Base-by-base conservation (phyloP, 148 eudicot species). In the Cornus kousa region DNA sequence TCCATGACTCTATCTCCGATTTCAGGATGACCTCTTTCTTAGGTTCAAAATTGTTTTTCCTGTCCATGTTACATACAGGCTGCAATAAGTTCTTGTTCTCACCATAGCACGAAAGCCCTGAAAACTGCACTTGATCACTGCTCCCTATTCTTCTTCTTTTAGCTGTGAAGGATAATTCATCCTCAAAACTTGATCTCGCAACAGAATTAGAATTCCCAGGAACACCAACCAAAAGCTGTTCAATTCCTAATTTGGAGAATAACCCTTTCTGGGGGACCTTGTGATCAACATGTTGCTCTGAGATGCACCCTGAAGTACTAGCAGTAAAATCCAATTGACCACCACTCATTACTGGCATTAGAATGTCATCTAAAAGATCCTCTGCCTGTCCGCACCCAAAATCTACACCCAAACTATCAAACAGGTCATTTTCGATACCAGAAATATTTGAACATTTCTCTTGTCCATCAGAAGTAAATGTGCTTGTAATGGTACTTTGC, bases 211-310 rank as follows among this genome's bases (percentile, higher is more conserved):
- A 77, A 75, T 71, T 81, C 65, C 88, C 72, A 12, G 79, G 37
- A 31, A 66, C 80, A 76, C 82, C 80, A 32, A 86, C 87, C 65
- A 91, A 82, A 72, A 86, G 78, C 76, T 87, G 86, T 59, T 88
- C 88, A 10, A 94, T 84, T 74, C 98, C 97, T 75, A 91, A 80
- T 78, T 91, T 87, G 65, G 93, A 88, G 86, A 92, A 91, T 68
- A 91, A 80, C 35, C 87, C 89, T 79, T 85, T 91, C 24, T 77
- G 74, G 0, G 86, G 83, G 67, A 74, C 28, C 20, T 16, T 82
- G 22, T 79, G 75, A 50, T 35, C 70, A 62, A 81, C 80, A 80
- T 64, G 71, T 40, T 77, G 77, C 73, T 79, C 80, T 32, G 89
- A 83, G 40, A 77, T 82, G 81, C 83, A 80, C 75, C 78, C 86